These are phyloP conservation scores for Saccharomycopsis microspora DNA, from an alignment of 805 yeast genomes.

Conservation along the genomic window DNA sequence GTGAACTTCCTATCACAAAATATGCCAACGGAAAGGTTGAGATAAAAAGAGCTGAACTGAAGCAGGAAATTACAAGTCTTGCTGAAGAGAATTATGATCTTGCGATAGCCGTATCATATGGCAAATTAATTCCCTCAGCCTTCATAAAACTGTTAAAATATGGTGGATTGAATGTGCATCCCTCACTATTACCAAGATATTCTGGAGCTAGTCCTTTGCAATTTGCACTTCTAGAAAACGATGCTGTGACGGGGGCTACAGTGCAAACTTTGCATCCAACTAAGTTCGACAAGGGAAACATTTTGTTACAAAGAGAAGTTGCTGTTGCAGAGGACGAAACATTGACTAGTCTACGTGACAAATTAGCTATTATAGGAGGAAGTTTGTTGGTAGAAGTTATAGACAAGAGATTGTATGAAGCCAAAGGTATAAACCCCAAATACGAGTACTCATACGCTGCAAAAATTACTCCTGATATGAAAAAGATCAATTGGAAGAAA, in stretches of 20 bases:
- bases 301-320: conserved; percentile 46
- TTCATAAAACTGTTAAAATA: conserved; percentile 37
- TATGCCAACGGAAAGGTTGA: conserved; percentile 24
- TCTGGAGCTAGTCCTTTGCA: conserved; percentile 91
- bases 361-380: conserved; percentile 55
- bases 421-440: conserved; percentile 11
- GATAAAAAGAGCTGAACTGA: conserved; percentile 41
- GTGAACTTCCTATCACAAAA: conserved; percentile 43
- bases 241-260: conserved; percentile 64
- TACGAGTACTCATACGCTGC: conserved; percentile 42
- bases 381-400: conserved; percentile 38
- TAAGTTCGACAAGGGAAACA: conserved; percentile 69
- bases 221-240: conserved; percentile 56
- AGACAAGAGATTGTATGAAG: not conserved
- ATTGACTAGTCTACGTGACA: conserved; percentile 29
- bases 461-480: conserved; percentile 34
- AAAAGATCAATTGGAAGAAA: conserved; percentile 36
- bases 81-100: conserved; percentile 34
- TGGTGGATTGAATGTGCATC: conserved; percentile 88
- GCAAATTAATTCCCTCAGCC: conserved; percentile 58
- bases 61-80: conserved; percentile 26
- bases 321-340: conserved; percentile 29
- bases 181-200: conserved; percentile 72
- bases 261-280: conserved; percentile 86
- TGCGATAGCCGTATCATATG: conserved; percentile 89